Evolutionary conservation across 345 rosid species (phyloP).

Genomic region (Gossypium mustelinum): DNA sequence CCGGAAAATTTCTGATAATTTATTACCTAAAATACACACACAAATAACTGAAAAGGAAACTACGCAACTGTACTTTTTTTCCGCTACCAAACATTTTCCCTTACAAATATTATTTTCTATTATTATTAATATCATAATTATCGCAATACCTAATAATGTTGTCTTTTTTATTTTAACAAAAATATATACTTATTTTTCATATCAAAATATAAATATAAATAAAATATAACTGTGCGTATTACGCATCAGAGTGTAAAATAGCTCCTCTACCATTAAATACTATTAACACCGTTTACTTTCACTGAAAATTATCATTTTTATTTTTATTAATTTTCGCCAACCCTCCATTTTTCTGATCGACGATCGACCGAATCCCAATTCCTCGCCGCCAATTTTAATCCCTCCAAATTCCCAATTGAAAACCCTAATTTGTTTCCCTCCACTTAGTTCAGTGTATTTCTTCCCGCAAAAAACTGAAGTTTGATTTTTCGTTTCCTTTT

Average conservation of each 20-base stretch:
- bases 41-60: not conserved
- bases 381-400: constrained; percentile 36
- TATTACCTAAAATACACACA: constrained; percentile 1
- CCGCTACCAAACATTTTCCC: constrained; percentile 23
- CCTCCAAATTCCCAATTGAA: constrained; percentile 14
- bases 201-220: not conserved
- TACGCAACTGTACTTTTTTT: no score
- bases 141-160: not conserved
- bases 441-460: not conserved
- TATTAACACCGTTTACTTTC: constrained; percentile 47
- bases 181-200: not conserved
- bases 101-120: not conserved
- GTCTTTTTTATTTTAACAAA: not conserved
- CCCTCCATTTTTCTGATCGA: constrained; percentile 31
- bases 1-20: not conserved
- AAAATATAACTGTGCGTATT: constrained; percentile 20
- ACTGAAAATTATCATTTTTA: constrained; percentile 42
- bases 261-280: constrained; percentile 37
- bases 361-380: constrained; percentile 40
- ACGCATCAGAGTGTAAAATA: constrained; percentile 30
- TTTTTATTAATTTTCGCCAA: constrained; percentile 19
- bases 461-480: not conserved
- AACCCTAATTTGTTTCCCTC: constrained; percentile 15
- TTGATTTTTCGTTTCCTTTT: constrained; percentile 12
- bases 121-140: not conserved